Evolutionary conservation across 2,329 filamentous ascomycete genomes (phyloP), one percentile per base, ranked within the genome.

Genomic region (Arachnomyces sp.): DNA sequence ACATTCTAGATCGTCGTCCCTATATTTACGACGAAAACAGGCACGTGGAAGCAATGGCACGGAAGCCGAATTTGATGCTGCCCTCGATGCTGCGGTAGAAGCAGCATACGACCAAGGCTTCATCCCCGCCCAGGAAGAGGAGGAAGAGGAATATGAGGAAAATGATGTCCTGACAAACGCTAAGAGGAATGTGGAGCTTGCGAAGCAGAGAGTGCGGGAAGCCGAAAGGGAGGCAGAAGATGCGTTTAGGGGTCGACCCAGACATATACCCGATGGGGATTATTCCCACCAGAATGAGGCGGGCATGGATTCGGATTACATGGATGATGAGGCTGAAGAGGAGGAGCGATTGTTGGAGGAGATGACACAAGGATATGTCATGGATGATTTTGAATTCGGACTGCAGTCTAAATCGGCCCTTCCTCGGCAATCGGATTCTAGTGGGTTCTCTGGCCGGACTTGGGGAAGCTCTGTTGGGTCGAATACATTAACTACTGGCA

Each of bases 91-190:
- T 16, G 92, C 92, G 11, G 89, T 96, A 7, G 92, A 96, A 62
- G 90, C 90, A 37, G 92, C 90, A 4, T 98, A 96, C 60, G 84
- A 95, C 58, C 88, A 95, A 47, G 86, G 86, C 1, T 85, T 87
- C 47, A 88, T 95, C 56, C 84, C 84, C 3, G 72, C 73, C 13
- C 62, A 72, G 5, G 66, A 68, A 16, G 63, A 71, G 43, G 52
- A 44, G 16, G 48, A 57, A 17, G 49, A 53, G 11, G 57, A 62
- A 43, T 46, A 56, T 52, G 47, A 55, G 50, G 45, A 67, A 55
- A 53, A 62, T 44, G 55, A 63, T 43, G 47, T 65, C 21, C 55
- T 65, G 38, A 53, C 56, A 0, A 77, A 75, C 46, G 75, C 78
- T 3, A 66, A 80, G 51, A 72, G 76, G 31, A 82, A 78, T 51